Evolutionary conservation across 2,329 filamentous ascomycete genomes (phyloP).

Genomic region (Trichoderma endophyticum): DNA sequence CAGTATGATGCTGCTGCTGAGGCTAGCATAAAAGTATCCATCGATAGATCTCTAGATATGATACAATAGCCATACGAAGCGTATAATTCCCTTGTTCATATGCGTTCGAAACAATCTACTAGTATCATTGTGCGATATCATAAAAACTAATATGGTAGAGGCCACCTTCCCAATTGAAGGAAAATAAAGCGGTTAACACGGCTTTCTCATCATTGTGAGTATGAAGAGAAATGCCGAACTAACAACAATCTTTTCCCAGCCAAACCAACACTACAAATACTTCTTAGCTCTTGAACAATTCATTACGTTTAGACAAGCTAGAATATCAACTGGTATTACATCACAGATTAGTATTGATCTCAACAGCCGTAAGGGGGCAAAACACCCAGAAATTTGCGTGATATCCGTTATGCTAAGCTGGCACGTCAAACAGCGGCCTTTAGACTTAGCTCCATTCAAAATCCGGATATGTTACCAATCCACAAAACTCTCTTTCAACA

Average conservation of each 20-base stretch:
- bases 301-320: background rate
- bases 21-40: background rate
- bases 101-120: background rate
- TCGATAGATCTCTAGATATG: background rate
- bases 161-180: background rate
- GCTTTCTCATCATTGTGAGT: background rate
- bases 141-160: background rate
- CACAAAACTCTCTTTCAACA: background rate
- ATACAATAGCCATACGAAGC: background rate
- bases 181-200: background rate
- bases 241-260: background rate
- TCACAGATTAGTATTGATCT: background rate
- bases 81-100: background rate
- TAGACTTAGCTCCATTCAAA: background rate
- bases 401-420: background rate
- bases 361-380: background rate
- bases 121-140: background rate
- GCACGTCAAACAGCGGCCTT: background rate
- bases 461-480: background rate
- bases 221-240: background rate
- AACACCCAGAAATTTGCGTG: background rate
- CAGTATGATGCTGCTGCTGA: background rate
- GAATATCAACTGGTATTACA: background rate
- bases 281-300: background rate
- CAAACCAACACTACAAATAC: background rate